A percentile compares a stretch with the other conserved stretches of the same genome.
phyloP scores from a whole-genome alignment of 1,284 basidiomycete species.

The Malassezia vespertilionis region DNA sequence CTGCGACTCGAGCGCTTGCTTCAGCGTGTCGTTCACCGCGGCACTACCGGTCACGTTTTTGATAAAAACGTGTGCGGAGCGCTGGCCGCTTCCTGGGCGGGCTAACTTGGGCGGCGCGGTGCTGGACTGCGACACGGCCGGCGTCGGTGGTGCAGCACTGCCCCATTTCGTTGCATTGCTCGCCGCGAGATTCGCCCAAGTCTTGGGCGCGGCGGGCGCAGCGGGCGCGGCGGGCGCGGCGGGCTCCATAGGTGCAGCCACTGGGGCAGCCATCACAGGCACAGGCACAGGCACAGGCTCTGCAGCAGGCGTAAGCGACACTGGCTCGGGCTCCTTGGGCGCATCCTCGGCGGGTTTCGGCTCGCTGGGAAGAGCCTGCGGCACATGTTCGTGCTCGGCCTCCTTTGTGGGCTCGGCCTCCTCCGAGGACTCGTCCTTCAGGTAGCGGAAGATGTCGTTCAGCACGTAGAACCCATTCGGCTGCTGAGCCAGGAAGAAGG shows the following conservation, averaged over 20 bases:
- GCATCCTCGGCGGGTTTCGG: constrained; percentile 23
- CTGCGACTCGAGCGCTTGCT: constrained; percentile 55
- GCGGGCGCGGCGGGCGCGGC: constrained; percentile 2
- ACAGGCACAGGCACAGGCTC: constrained; percentile 33
- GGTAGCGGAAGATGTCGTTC: constrained; percentile 99
- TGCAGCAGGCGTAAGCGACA: constrained; percentile 25
- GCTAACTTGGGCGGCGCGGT: constrained; percentile 20
- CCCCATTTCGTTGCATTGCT: constrained; percentile 40
- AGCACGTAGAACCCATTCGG: constrained; percentile 98
- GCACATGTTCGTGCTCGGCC: constrained; percentile 17
- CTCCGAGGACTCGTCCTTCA: constrained; percentile 59
- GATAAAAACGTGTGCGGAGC: constrained; percentile 33
- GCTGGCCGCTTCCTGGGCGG: constrained; percentile 4
- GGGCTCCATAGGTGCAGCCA: constrained; percentile 1
- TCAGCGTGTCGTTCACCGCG: constrained; percentile 58
- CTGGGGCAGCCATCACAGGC: constrained; percentile 38
- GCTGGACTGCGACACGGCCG: constrained; percentile 9
- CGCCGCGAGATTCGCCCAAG: constrained; percentile 45
- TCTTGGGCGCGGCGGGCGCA: constrained; percentile 29
- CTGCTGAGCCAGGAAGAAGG: constrained; percentile 98
- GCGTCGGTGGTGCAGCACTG: constrained; percentile 22
- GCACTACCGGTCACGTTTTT: constrained; percentile 63
- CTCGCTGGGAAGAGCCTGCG: constrained; percentile 1
- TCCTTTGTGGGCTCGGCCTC: constrained; percentile 21
- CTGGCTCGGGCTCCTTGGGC: constrained; percentile 29